phyloP scores from a whole-genome alignment of 208 protist genomes.

The Acanthamoeba lenticulata region DNA sequence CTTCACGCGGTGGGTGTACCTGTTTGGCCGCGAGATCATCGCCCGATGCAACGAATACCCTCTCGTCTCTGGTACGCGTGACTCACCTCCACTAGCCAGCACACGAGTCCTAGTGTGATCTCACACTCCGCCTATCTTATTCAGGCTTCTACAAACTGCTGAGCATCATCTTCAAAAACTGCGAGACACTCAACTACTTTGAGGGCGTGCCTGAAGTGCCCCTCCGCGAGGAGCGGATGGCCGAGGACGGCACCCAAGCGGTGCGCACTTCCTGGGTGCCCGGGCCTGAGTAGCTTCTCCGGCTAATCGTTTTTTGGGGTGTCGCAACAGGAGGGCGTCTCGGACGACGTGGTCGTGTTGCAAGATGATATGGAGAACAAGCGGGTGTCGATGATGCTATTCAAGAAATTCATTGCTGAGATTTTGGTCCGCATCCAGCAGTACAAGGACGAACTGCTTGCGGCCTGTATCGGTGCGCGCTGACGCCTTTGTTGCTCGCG shows the following conservation, averaged over 20 bases:
- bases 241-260: constrained; percentile 23
- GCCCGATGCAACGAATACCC: constrained; percentile 72
- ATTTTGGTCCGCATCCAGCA: constrained; percentile 60
- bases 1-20: constrained; percentile 74
- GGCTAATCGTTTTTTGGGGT: neutral
- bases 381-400: constrained; percentile 39
- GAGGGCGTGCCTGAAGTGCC: constrained; percentile 4
- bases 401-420: constrained; percentile 70
- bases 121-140: neutral
- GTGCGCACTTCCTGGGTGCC: constrained; percentile 20
- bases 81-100: neutral
- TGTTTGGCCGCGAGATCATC: constrained; percentile 78
- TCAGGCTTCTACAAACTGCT: constrained; percentile 81
- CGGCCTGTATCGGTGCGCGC: constrained; percentile 17
- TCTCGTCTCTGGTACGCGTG: constrained; percentile 38
- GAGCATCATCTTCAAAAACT: constrained; percentile 71
- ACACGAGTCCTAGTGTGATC: no score
- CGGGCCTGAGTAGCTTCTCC: no score
- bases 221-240: neutral
- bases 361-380: constrained; percentile 61
- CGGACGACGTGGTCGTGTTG: constrained; percentile 9
- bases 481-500: neutral
- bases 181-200: constrained; percentile 74
- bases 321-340: neutral
- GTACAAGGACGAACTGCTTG: constrained; percentile 65